Evolutionary conservation across 1,284 basidiomycete species (phyloP), one percentile per base, ranked within the genome.

Genomic region (Malassezia psittaci): DNA sequence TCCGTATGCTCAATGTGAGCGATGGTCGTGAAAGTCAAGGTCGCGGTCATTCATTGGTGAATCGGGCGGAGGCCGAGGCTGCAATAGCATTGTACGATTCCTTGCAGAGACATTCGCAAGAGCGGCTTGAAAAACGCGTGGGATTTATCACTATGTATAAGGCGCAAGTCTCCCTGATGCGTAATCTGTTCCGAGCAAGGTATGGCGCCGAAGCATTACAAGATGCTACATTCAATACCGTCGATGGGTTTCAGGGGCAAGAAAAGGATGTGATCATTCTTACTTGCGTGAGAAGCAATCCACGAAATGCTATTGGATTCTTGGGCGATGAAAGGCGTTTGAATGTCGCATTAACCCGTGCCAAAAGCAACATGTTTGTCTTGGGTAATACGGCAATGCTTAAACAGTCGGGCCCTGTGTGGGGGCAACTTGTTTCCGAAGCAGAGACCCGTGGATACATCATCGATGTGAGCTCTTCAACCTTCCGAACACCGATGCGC

Each of bases 181-280:
- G 83, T 48, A 79, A 81, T 7, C 78, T 80, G 5, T 98, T 98
- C 67, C 77, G 80, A 51, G 76, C 80, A 53, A 80, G 81, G 10
- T 96, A 88, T 71, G 90, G 90, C 0, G 72, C 77, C 21, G 81
- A 84, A 19, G 85, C 94, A 24, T 65, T 54, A 3, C 55, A 67
- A 13, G 82, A 81, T 33, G 83, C 98, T 41, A 87, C 94, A 66
- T 96, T 99, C 78, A 89, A 94, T 73, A 98, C 94, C 0, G 94
- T 99, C 11, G 94, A 99, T 75, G 94, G 94, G 2, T 99, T 98
- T 83, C 94, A 99, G 76, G 94, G 94, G 34, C 84, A 94, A 72
- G 94, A 99, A 79, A 98, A 98, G 81, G 94, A 99, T 76, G 96
- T 98, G 71, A 96, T 99, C 76, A 96, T 99, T 68, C 81, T 99